Base-by-base conservation (phyloP, 352 stramenopile genomes). In the Phytophthora hibernalis region DNA sequence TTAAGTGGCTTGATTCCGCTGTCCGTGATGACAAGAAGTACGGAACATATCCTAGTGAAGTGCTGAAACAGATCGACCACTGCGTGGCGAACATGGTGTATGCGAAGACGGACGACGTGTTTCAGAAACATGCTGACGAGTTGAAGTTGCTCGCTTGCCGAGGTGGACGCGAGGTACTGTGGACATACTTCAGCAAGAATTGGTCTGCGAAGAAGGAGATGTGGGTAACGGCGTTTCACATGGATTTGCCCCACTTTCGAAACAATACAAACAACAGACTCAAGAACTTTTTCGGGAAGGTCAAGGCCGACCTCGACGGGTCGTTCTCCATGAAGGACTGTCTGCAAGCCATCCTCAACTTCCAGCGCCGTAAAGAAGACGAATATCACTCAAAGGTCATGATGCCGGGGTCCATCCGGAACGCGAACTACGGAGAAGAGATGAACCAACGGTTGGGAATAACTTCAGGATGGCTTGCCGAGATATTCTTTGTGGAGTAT, bases 241-340 rank as follows among this genome's bases (percentile, higher is more conserved):
- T 45, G 38, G 3, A 45, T 45, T 24, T 45, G 16, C 38, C 18
- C n/a, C 38, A 43, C n/a, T 49, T 51, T 15, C 20, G 35, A 10
- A 56, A 47, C 33, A 56, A 56, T 22, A 56, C 50, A 1, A 56
- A 56, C 33, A 48, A 56, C 21, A 33, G 50, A 15, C 33, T 56
- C 4, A 33, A 56, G 8, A 33, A 56, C 15, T 53, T 56, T 20
- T 56, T 56, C 5, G 50, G 21, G 6, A 56, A 56, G 8, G 20
- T 56, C 22, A 56, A 47, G 49, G 50, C 20, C 15, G 37, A 44
- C 8, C 37, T 44, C 2, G 37, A 44, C 16, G 16, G 37, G 13
- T 44, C 37, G 37, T 22, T 44, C 3, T 22, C 12, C 13, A 44
- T 44, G 37, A 44, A 44, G 37, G 13, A 44, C 13, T 44, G 37